phyloP scores from a whole-genome alignment of 495 filamentous ascomycete genomes.

The Viridothelium virens region DNA sequence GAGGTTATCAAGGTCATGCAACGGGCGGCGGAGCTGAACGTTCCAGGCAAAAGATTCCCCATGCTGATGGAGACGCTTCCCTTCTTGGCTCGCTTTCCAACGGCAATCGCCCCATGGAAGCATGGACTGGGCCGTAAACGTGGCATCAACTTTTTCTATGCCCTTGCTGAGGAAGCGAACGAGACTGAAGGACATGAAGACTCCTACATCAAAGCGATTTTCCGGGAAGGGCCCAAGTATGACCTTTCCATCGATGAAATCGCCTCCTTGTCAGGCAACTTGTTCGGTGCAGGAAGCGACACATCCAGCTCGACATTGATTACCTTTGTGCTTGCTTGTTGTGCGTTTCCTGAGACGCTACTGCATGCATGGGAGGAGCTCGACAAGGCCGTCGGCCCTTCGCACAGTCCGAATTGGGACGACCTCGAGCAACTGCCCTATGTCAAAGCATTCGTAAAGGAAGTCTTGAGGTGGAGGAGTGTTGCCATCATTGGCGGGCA shows the following conservation, averaged over 20 bases:
- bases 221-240: slow-evolving; percentile 37
- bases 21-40: slow-evolving; percentile 52
- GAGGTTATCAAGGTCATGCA: slow-evolving; percentile 52
- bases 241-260: slow-evolving; percentile 35
- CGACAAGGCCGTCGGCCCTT: slow-evolving; percentile 30
- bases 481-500: slow-evolving; percentile 36
- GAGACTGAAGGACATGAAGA: slow-evolving; percentile 28
- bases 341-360: slow-evolving; percentile 31
- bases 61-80: slow-evolving; percentile 49
- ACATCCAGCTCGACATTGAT: slow-evolving; percentile 39
- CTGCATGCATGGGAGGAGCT: slow-evolving; percentile 33
- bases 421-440: slow-evolving; percentile 30
- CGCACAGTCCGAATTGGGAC: slow-evolving; percentile 30
- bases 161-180: slow-evolving; percentile 38
- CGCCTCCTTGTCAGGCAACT: slow-evolving; percentile 34
- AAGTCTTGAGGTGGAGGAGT: slow-evolving; percentile 34
- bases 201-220: slow-evolving; percentile 38
- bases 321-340: slow-evolving; percentile 33
- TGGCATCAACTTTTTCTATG: slow-evolving; percentile 39
- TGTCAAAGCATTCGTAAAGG: slow-evolving; percentile 32
- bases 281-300: slow-evolving; percentile 61
- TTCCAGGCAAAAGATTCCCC: slow-evolving; percentile 48
- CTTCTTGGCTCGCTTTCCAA: slow-evolving; percentile 47
- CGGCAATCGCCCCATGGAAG: slow-evolving; percentile 52
- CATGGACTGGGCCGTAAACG: slow-evolving; percentile 34